phyloP scores from a whole-genome alignment of 768 basidiomycete species.

The Phlebiopsis flavidoalba region DNA sequence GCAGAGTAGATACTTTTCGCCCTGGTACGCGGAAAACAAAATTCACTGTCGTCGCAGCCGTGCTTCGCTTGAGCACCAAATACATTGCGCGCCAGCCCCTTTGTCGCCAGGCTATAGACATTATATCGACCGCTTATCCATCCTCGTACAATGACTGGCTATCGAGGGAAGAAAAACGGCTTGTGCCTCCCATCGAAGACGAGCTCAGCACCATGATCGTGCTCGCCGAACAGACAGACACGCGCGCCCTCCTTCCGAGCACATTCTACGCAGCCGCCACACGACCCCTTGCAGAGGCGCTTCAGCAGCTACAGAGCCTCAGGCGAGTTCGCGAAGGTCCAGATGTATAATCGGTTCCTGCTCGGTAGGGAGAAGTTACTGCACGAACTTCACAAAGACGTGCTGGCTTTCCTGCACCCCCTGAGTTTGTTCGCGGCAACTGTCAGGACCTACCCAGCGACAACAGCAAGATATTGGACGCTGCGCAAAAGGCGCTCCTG shows the following conservation, averaged over 20 bases:
- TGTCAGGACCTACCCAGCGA: neutral
- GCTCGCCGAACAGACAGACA: slow-evolving; percentile 13
- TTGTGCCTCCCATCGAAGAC: slow-evolving; percentile 2
- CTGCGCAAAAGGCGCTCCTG: neutral
- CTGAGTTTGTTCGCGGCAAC: neutral
- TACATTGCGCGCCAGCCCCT: slow-evolving; percentile 11
- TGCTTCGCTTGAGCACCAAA: slow-evolving; percentile 19
- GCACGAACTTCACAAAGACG: neutral
- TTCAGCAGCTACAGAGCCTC: neutral
- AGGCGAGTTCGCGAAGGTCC: neutral
- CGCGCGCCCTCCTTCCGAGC: slow-evolving; percentile 12
- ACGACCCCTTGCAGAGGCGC: neutral
- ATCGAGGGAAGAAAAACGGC: neutral
- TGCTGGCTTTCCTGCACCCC: neutral
- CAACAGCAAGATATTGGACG: neutral
- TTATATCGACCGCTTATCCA: slow-evolving; percentile 15
- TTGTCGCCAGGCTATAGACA: slow-evolving; percentile 13
- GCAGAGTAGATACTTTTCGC: neutral
- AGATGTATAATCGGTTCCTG: neutral
- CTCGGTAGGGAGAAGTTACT: neutral
- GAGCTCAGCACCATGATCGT: slow-evolving; percentile 9
- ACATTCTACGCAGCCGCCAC: slow-evolving; percentile 11
- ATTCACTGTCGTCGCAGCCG: slow-evolving; percentile 1
- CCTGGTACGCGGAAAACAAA: slow-evolving; percentile 10
- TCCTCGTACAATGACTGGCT: slow-evolving; percentile 12